Evolutionary conservation across 352 stramenopile species (phyloP).

Genomic region (Phytophthora cryptogea): DNA sequence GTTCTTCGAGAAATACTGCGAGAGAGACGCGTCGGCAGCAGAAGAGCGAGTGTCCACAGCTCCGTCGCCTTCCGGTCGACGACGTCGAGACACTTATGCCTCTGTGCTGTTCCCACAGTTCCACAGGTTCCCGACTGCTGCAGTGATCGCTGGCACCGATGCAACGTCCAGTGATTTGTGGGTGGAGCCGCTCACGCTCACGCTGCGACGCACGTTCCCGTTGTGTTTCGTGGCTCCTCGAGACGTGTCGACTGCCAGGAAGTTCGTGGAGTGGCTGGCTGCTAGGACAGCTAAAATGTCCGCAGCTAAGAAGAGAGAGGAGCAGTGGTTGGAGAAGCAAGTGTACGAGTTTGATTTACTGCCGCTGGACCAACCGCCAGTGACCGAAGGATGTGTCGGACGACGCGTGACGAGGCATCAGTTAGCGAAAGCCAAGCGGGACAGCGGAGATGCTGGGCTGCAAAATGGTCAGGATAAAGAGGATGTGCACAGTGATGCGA

Average conservation of each 20-base stretch:
- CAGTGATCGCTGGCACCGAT: slow-evolving; percentile 71
- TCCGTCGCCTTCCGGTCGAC: slow-evolving; percentile 7
- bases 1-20: slow-evolving; percentile 67
- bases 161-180: slow-evolving; percentile 79
- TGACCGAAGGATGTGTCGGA: slow-evolving; percentile 9
- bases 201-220: slow-evolving; percentile 74
- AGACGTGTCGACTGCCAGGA: slow-evolving; percentile 56
- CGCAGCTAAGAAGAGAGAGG: slow-evolving; percentile 41
- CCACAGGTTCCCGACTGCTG: slow-evolving; percentile 60
- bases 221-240: slow-evolving; percentile 58
- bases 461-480: background rate
- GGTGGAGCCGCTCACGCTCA: slow-evolving; percentile 67
- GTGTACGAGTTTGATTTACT: slow-evolving; percentile 55
- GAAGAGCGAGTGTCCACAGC: background rate
- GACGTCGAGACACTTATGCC: slow-evolving; percentile 26
- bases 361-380: slow-evolving; percentile 23
- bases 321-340: slow-evolving; percentile 57
- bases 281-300: slow-evolving; percentile 52
- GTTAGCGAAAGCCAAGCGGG: slow-evolving; percentile 4
- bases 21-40: slow-evolving; percentile 4
- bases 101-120: slow-evolving; percentile 45
- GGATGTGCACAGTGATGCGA: slow-evolving; percentile 14
- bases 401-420: slow-evolving; percentile 29
- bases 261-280: slow-evolving; percentile 71
- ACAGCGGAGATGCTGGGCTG: background rate